A percentile compares a stretch with the other conserved stretches of the same genome.
These are phyloP conservation scores for Hypoxylon perforatum DNA, from an alignment of 495 filamentous ascomycete species.

Conservation along the genomic window DNA sequence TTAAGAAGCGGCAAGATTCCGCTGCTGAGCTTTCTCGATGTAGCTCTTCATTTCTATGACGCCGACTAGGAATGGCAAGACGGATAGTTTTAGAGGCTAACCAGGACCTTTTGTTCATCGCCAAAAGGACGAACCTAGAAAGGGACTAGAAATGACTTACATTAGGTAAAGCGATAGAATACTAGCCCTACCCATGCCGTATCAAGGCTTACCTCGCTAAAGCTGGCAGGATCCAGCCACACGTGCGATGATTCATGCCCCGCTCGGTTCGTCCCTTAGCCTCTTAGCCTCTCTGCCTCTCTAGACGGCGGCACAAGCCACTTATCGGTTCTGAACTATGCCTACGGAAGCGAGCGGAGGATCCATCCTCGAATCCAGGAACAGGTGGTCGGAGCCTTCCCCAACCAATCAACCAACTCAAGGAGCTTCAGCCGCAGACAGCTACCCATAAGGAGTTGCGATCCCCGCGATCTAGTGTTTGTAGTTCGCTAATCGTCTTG, in stretches of 20 bases:
- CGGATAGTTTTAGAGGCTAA: slow-evolving; percentile 2
- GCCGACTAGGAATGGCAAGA: too few relatives aligned
- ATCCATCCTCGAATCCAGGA: slow-evolving; percentile 27
- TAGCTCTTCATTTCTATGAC: too few relatives aligned
- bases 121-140: slow-evolving; percentile 20
- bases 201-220: slow-evolving; percentile 15
- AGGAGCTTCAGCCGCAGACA: slow-evolving; percentile 28
- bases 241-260: slow-evolving; percentile 3
- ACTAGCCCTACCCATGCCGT: slow-evolving; percentile 17
- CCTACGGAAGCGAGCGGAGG: slow-evolving; percentile 3
- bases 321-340: background rate
- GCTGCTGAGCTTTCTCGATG: too few relatives aligned
- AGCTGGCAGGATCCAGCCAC: slow-evolving; percentile 15
- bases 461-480: slow-evolving; percentile 27
- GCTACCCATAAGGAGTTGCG: slow-evolving; percentile 15
- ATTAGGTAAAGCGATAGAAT: background rate
- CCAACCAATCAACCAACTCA: slow-evolving; percentile 18
- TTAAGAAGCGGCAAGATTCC: too few relatives aligned
- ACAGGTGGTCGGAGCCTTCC: slow-evolving; percentile 20
- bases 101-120: background rate
- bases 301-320: slow-evolving; percentile 4
- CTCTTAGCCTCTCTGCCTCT: background rate
- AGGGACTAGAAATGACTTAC: background rate
- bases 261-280: background rate
- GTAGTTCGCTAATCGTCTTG: slow-evolving; percentile 33